Conservation (phyloP, 2,329 filamentous ascomycete genomes). For the Colletotrichum sp. region DNA sequence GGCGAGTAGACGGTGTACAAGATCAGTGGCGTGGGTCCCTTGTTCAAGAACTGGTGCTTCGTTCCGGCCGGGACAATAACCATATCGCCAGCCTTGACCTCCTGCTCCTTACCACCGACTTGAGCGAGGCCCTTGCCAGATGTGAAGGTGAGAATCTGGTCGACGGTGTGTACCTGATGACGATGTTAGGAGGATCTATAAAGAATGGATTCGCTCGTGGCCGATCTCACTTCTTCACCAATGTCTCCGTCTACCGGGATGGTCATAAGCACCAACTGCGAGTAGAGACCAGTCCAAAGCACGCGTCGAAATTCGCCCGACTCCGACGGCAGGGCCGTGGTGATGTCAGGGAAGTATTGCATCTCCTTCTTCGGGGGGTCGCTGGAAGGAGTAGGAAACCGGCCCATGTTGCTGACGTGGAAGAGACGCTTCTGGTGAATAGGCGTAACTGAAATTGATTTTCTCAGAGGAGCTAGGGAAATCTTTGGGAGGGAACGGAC, state of each 20-base stretch:
- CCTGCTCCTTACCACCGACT: constrained; percentile 62
- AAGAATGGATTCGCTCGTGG: background rate
- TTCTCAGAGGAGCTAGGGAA: background rate
- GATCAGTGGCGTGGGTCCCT: constrained; percentile 62
- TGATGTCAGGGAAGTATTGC: constrained; percentile 65
- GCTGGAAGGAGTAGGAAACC: constrained; percentile 33
- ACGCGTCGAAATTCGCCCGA: constrained; percentile 67
- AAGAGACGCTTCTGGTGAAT: background rate
- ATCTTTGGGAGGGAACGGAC: background rate
- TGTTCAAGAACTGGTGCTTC: constrained; percentile 70
- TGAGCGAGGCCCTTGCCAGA: constrained; percentile 63
- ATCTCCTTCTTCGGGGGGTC: constrained; percentile 57
- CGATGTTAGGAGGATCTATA: constrained; percentile 14
- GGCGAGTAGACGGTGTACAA: constrained; percentile 68
- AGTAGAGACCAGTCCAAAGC: constrained; percentile 67
- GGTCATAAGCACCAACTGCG: constrained; percentile 69
- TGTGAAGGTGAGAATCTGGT: constrained; percentile 70
- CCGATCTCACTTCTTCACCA: constrained; percentile 62
- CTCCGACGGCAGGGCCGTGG: constrained; percentile 54
- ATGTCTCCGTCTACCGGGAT: constrained; percentile 69
- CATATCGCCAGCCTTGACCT: constrained; percentile 41
- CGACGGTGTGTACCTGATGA: constrained; percentile 59
- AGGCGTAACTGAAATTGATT: background rate
- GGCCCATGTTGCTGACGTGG: constrained; percentile 26
- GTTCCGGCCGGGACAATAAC: constrained; percentile 65